phyloP scores from a whole-genome alignment of 305 asterid species.

The Fraxinus angustifolia region DNA sequence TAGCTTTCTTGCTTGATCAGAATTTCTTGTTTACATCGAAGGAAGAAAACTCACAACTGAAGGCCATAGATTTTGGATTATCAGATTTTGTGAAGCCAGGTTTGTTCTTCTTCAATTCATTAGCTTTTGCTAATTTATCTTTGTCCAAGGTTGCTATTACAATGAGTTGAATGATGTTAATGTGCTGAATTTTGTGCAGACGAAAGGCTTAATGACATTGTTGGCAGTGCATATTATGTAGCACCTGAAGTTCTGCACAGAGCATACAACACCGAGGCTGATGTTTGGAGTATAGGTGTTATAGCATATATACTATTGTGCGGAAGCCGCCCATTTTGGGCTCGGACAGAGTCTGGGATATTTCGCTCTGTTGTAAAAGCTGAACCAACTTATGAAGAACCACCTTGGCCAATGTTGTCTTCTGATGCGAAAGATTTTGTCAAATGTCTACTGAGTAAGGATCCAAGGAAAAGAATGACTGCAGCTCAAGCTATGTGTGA shows the following conservation, averaged over 20 bases:
- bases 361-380: constrained; percentile 87
- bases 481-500: constrained; percentile 94
- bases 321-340: constrained; percentile 97
- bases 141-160: not conserved
- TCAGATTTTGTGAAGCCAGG: constrained; percentile 96
- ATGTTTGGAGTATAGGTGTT: constrained; percentile 93
- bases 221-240: constrained; percentile 93
- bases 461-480: constrained; percentile 92
- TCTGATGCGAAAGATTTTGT: constrained; percentile 71
- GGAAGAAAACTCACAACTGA: constrained; percentile 69
- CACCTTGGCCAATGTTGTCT: constrained; percentile 67
- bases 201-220: constrained; percentile 89
- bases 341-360: constrained; percentile 87
- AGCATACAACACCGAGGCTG: constrained; percentile 88
- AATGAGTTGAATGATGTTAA: not conserved
- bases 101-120: constrained; percentile 24
- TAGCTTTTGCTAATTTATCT: not conserved
- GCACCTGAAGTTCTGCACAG: constrained; percentile 93
- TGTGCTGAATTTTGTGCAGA: constrained; percentile 43
- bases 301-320: constrained; percentile 79
- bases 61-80: constrained; percentile 91
- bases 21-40: constrained; percentile 80
- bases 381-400: constrained; percentile 79
- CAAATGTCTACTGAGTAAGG: constrained; percentile 61
- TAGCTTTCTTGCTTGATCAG: constrained; percentile 48